Conservation (phyloP, 2,329 filamentous ascomycete genomes). For the Pseudocercospora crystallina region DNA sequence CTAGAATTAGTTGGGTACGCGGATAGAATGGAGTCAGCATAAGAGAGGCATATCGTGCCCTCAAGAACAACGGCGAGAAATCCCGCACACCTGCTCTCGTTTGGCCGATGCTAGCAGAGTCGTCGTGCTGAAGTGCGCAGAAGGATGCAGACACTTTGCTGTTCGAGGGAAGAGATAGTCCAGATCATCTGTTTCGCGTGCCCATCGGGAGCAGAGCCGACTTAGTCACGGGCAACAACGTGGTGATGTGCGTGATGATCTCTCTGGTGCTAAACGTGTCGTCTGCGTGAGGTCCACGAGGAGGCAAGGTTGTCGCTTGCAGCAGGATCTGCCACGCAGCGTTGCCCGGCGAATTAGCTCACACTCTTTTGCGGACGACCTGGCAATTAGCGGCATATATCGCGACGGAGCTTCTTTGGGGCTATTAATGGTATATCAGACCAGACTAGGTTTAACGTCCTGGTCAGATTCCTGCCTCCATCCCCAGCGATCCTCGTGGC, state of each 20-base stretch:
- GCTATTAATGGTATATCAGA: conserved; percentile 14
- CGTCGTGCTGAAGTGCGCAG: not conserved
- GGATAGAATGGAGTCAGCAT: not conserved
- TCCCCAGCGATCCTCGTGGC: not conserved
- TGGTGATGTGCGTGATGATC: too few species aligned
- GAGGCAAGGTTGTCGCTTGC: conserved; percentile 13
- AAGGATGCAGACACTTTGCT: conserved; percentile 3
- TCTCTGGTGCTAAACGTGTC: conserved; percentile 1
- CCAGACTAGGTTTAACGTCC: not conserved
- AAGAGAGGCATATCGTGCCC: not conserved
- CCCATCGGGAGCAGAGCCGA: not conserved
- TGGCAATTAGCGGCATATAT: conserved; percentile 5
- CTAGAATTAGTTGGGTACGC: not conserved
- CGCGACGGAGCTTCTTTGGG: not conserved
- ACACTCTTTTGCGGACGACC: not conserved
- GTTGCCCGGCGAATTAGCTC: too few species aligned
- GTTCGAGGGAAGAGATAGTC: conserved; percentile 4
- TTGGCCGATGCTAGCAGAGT: conserved; percentile 5
- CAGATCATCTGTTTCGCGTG: conserved; percentile 5
- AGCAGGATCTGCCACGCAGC: not conserved
- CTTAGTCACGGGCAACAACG: conserved; percentile 4
- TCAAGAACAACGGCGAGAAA: not conserved
- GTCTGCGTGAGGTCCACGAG: conserved; percentile 11
- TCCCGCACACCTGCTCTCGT: not conserved
- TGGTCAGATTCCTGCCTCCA: not conserved